Evolutionary conservation across 352 stramenopile species (phyloP).

Genomic region (Phytophthora quininea): DNA sequence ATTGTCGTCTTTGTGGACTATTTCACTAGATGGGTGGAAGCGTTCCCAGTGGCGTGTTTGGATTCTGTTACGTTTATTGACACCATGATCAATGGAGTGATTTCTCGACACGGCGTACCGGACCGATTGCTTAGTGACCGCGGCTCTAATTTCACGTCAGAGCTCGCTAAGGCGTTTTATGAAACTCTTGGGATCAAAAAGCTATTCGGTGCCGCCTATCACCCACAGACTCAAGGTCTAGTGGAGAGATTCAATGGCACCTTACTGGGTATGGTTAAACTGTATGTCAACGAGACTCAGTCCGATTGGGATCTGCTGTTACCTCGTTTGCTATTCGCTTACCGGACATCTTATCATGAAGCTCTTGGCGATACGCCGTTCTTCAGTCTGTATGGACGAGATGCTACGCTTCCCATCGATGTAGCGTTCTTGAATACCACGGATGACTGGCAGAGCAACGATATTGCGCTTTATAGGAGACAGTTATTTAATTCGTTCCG

Average conservation of each 20-base stretch:
- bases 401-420: background rate
- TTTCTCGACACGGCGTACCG: background rate
- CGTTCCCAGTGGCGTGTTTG: background rate
- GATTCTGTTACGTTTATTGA: slow-evolving; percentile 1
- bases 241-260: slow-evolving; percentile 12
- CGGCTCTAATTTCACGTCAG: slow-evolving; percentile 6
- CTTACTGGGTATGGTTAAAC: slow-evolving; percentile 1
- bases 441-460: slow-evolving; percentile 1
- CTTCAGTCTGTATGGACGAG: slow-evolving; percentile 6
- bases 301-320: slow-evolving; percentile 6
- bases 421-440: slow-evolving; percentile 6
- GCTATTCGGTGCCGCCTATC: slow-evolving; percentile 3
- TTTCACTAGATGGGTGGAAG: slow-evolving; percentile 7
- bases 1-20: background rate
- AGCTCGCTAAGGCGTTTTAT: slow-evolving; percentile 4
- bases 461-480: background rate
- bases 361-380: slow-evolving; percentile 3
- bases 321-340: slow-evolving; percentile 4
- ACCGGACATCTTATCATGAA: slow-evolving; percentile 9
- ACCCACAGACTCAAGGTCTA: slow-evolving; percentile 7
- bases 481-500: background rate
- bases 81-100: slow-evolving; percentile 1
- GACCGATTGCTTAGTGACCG: slow-evolving; percentile 7
- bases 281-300: slow-evolving; percentile 13
- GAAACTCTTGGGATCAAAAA: slow-evolving; percentile 9